Base-by-base conservation (phyloP, 2,329 filamentous ascomycete species). In the Claviceps monticola region DNA sequence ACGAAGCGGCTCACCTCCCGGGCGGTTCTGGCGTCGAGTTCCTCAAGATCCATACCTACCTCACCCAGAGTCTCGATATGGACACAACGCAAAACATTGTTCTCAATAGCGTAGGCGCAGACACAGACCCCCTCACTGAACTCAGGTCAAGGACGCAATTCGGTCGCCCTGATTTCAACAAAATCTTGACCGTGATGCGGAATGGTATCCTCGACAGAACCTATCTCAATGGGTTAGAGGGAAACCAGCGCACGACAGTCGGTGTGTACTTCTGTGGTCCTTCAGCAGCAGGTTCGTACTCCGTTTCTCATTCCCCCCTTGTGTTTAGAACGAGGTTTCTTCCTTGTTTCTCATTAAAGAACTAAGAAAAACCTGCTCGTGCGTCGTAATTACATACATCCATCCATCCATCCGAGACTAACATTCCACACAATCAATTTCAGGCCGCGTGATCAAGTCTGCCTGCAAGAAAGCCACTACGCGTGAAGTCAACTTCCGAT, bases 181-280 rank as follows among this genome's bases (percentile, higher is more conserved):
- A 83, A 52, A 72, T 98, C 53, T 87, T 98, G 58, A 74, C 77
- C 34, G 83, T 80, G 0, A 94, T 98, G 88, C 82, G 88, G 45
- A 82, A 94, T 53, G 91, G 91, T 43, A 89, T 98, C 55, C 66
- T 88, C 50, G 82, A 95, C 65, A 80, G 88, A 60, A 86, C 82
- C 1, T 98, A 97, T 63, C 80, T 97, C 61, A 79, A 79, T 50
- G 90, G 89, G 1, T 69, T 96, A 16, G 86, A 94, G 67, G 80
- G 80, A 54, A 84, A 78, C 60, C 75, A 84, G 64, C 79, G 81
- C 61, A 94, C 88, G 3, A 88, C 91, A 39, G 86, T 98, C 13
- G 93, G 93, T 70, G 91, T 98, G 19, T 98, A 98, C 72, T 97
- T 97, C 69, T 98, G 93, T 67, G 93, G 93, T 54, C 90, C 90